phyloP scores from a whole-genome alignment of 2,329 filamentous ascomycete species.

The Gremmenia infestans region DNA sequence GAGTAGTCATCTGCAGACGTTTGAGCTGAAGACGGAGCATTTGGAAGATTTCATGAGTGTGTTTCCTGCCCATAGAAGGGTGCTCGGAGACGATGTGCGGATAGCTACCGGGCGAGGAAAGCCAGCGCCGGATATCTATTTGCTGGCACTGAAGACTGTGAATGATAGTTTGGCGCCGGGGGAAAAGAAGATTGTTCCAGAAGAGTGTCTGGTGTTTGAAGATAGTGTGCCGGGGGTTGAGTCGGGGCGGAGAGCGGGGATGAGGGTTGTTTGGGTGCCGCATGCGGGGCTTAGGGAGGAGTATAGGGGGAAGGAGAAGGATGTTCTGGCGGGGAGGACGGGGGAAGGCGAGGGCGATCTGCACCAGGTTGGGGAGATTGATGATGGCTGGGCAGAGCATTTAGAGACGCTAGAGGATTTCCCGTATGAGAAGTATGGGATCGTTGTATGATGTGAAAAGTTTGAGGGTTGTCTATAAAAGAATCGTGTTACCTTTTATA shows the following conservation, averaged over 20 bases:
- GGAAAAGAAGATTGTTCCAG: constrained; percentile 63
- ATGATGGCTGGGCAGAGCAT: constrained; percentile 58
- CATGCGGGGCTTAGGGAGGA: constrained; percentile 73
- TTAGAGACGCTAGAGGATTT: constrained; percentile 47
- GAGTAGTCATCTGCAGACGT: constrained; percentile 51
- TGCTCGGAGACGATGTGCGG: constrained; percentile 80
- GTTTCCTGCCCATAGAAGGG: constrained; percentile 65
- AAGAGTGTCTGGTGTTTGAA: constrained; percentile 94
- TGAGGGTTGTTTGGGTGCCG: constrained; percentile 91
- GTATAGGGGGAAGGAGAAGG: constrained; percentile 68
- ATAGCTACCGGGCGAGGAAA: constrained; percentile 81
- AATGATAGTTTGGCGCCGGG: constrained; percentile 65
- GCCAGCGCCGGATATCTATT: constrained; percentile 89
- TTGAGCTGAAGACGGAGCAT: constrained; percentile 39
- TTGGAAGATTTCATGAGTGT: constrained; percentile 54
- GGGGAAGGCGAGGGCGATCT: constrained; percentile 41
- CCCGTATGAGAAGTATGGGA: constrained; percentile 55
- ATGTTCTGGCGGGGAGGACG: constrained; percentile 75
- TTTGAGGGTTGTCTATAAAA: background rate
- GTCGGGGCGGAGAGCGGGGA: constrained; percentile 81
- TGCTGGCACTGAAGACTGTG: constrained; percentile 78
- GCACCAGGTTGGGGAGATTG: constrained; percentile 56
- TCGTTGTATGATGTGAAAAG: constrained; percentile 30
- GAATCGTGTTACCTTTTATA: too few species aligned
- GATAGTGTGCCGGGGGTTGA: constrained; percentile 93